phyloP scores from a whole-genome alignment of 2,329 filamentous ascomycete genomes.

The Colletotrichum liriopes region DNA sequence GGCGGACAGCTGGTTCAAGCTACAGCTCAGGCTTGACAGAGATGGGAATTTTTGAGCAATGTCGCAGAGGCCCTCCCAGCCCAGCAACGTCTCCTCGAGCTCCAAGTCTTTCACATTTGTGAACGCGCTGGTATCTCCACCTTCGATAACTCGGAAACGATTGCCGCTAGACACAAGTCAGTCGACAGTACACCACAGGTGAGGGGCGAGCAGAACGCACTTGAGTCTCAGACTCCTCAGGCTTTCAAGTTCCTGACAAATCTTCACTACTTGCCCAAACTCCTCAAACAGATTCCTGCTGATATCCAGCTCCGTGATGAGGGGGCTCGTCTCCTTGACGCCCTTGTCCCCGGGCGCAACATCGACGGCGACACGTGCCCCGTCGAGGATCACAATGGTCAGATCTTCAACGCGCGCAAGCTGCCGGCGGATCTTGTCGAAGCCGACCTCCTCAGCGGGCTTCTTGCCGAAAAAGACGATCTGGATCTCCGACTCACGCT shows the following conservation, averaged over 20 bases:
- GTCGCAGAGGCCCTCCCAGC: conserved; percentile 75
- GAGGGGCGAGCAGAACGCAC: conserved; percentile 63
- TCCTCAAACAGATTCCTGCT: conserved; percentile 85
- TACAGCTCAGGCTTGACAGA: conserved; percentile 66
- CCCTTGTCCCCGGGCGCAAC: conserved; percentile 52
- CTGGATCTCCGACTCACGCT: conserved; percentile 51
- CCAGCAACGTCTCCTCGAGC: conserved; percentile 77
- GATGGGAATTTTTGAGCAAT: conserved; percentile 68
- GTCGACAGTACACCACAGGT: conserved; percentile 6
- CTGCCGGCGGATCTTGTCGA: conserved; percentile 89
- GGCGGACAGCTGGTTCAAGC: conserved; percentile 70
- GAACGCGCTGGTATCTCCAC: conserved; percentile 58
- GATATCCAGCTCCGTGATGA: conserved; percentile 85
- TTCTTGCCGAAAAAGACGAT: conserved; percentile 81
- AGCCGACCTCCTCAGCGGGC: conserved; percentile 92
- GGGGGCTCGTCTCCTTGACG: conserved; percentile 71
- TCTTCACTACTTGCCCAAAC: conserved; percentile 76
- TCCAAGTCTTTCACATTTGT: conserved; percentile 71
- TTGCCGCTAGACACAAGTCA: conserved; percentile 74
- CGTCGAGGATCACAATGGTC: conserved; percentile 86
- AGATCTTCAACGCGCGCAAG: conserved; percentile 85
- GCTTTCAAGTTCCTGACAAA: conserved; percentile 79
- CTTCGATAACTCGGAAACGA: conserved; percentile 68
- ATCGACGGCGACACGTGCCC: conserved; percentile 71
- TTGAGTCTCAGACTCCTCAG: conserved; percentile 79